Percentiles rank a stretch among this genome's conserved stretches.
Conservation (phyloP, 2,329 filamentous ascomycete genomes). For the Ceratocystis colombiana region DNA sequence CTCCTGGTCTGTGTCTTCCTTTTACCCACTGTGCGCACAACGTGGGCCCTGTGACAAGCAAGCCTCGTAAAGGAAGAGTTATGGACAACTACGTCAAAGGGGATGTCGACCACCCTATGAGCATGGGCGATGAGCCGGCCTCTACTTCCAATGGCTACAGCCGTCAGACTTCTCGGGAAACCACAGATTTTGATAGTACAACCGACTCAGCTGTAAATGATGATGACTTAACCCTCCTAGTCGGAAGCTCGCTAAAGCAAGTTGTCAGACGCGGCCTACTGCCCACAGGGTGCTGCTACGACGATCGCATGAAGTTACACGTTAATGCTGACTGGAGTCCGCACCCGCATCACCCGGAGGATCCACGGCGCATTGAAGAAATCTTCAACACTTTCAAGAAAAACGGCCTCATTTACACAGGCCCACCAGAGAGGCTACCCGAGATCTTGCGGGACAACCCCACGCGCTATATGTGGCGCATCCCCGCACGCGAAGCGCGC, state of each 20-base stretch:
- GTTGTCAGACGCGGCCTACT: slow-evolving; percentile 42
- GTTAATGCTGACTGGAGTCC: slow-evolving; percentile 68
- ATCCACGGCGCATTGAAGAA: slow-evolving; percentile 80
- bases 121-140: slow-evolving; percentile 33
- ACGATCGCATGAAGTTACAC: slow-evolving; percentile 91
- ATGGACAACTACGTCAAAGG: slow-evolving; percentile 34
- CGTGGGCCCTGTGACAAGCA: neutral
- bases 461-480: slow-evolving; percentile 61
- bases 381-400: slow-evolving; percentile 85
- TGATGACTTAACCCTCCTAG: slow-evolving; percentile 27
- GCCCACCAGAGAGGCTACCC: slow-evolving; percentile 45
- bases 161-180: slow-evolving; percentile 16
- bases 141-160: slow-evolving; percentile 21
- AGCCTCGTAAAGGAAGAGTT: slow-evolving; percentile 21
- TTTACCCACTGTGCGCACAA: neutral
- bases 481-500: slow-evolving; percentile 66
- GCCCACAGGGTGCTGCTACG: slow-evolving; percentile 74
- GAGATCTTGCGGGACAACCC: slow-evolving; percentile 45
- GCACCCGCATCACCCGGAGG: slow-evolving; percentile 81
- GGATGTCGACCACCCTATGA: slow-evolving; percentile 38
- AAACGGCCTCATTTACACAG: slow-evolving; percentile 63
- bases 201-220: slow-evolving; percentile 26
- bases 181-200: slow-evolving; percentile 24
- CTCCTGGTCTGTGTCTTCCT: neutral
- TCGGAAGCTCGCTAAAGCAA: slow-evolving; percentile 31